Percentiles rank a stretch among this genome's conserved stretches.
phyloP scores from a whole-genome alignment of 192 early-diverging fungal genomes.

The Lobulomyces angularis region DNA sequence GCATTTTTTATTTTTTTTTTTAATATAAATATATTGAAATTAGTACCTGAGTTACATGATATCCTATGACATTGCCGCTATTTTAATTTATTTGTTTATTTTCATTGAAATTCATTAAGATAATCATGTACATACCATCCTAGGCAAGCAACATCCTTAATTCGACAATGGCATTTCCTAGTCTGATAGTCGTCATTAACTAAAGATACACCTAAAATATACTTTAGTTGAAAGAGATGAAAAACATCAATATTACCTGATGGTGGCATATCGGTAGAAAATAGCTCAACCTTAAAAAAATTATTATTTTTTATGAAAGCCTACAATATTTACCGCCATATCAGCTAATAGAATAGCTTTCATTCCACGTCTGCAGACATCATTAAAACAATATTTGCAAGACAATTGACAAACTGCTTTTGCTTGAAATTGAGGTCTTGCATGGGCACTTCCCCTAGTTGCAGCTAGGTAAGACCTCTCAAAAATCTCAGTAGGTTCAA shows the following conservation, averaged over 20 bases:
- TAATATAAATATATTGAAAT: not conserved
- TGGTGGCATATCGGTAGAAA: slow-evolving; percentile 56
- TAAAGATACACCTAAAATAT: slow-evolving; percentile 61
- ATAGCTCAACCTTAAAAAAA: slow-evolving; percentile 67
- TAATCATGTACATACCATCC: slow-evolving; percentile 38
- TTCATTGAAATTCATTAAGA: not conserved
- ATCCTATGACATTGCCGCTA: slow-evolving; percentile 47
- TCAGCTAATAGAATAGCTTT: slow-evolving; percentile 71
- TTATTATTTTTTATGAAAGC: too few relatives aligned
- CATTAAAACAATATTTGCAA: slow-evolving; percentile 50
- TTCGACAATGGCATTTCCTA: slow-evolving; percentile 60
- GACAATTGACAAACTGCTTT: slow-evolving; percentile 60
- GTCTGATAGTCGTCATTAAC: slow-evolving; percentile 71
- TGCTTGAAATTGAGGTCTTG: slow-evolving; percentile 45
- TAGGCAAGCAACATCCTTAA: slow-evolving; percentile 67
- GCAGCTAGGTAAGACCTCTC: too few relatives aligned
- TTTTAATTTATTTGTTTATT: not conserved
- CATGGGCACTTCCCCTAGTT: too few relatives aligned
- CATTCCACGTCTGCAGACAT: slow-evolving; percentile 63
- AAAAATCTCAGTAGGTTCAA: too few relatives aligned
- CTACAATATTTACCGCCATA: slow-evolving; percentile 17
- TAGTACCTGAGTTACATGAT: slow-evolving; percentile 34
- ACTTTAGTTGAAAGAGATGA: slow-evolving; percentile 4
- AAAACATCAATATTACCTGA: slow-evolving; percentile 16
- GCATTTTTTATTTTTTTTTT: slow-evolving; percentile 1